Base-by-base conservation (phyloP, 257 asterid species). In the Solanum pimpinellifolium region DNA sequence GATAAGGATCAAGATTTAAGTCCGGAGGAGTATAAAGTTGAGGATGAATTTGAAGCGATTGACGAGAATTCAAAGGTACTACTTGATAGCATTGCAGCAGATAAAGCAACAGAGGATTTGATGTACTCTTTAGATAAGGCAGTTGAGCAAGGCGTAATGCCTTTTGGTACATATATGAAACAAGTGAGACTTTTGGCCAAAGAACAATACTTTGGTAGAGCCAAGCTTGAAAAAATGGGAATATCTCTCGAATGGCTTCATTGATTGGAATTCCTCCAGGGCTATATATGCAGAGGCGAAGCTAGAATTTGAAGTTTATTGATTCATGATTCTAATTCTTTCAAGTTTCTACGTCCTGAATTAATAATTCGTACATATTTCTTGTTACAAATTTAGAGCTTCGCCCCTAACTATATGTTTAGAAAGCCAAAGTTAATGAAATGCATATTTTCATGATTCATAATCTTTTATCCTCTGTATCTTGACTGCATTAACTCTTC, bases 131-230 rank as follows among this genome's bases (percentile, higher is more conserved):
- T 93, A 88, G 96, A 93, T 2, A 66, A 82, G 56, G 95, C 92
- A 52, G 87, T 92, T 9, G 90, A 46, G 41, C 59, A 39, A 16
- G 93, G 93, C 20, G 89, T 83, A 15, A 62, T 92, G 60, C 41
- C 86, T 72, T 89, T 89, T 85, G 88, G 86, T 59, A 76, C 23
- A 73, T 93, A 94, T 73, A 42, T 92, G 52, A 94, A 89, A 86
- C 92, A 93, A 82, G 92, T 94, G 15, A 89, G 98, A 80, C 33
- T 62, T 11, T 88, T 92, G 91, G 98, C 96, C 1, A 90, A 95
- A 82, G 92, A 89, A 20, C 98, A 93, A 83, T 93, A 89, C 75
- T 46, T 83, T 10, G 35, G 83, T 44, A 92, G 95, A 87, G 87
- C 85, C 85, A 86, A 66, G 69, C 56, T 69, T 44, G 8, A 56